A percentile compares a stretch with the other conserved stretches of the same genome.
These are phyloP conservation scores for Scutellaria minor DNA, from an alignment of 257 asterid species.

Conservation along the genomic window DNA sequence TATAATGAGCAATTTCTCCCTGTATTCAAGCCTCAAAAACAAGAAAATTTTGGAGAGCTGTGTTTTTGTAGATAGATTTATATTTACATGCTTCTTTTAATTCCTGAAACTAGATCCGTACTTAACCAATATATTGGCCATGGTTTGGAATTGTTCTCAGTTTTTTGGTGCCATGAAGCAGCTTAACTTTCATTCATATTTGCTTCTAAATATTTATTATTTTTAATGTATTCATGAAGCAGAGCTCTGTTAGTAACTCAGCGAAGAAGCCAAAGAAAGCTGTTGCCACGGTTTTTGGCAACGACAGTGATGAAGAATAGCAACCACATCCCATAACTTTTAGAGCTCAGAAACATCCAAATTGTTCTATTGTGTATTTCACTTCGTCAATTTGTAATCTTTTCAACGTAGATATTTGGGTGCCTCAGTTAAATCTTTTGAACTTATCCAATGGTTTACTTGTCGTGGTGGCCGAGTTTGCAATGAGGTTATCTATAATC, in stretches of 20 bases:
- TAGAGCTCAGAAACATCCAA: conserved; percentile 24
- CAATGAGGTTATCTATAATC: no score
- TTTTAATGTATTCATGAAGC: conserved; percentile 40
- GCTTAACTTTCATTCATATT: background rate
- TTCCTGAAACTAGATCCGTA: background rate
- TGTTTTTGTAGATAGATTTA: background rate
- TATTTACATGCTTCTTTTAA: no score
- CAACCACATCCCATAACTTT: conserved; percentile 10
- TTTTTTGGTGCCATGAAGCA: background rate
- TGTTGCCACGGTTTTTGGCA: conserved; percentile 73
- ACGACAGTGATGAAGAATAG: conserved; percentile 85
- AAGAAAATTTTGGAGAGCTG: background rate
- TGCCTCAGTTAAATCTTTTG: background rate
- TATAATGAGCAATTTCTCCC: background rate
- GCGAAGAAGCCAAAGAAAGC: conserved; percentile 75
- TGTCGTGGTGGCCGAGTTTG: background rate
- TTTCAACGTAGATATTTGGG: background rate
- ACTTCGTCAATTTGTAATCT: background rate
- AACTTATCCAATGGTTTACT: background rate
- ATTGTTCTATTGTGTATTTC: conserved; percentile 19
- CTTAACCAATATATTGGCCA: background rate
- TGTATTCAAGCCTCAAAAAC: background rate
- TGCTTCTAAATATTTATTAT: background rate
- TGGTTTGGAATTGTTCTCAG: background rate
- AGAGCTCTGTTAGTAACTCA: conserved; percentile 50